These are phyloP conservation scores for Pterulicium gracile DNA, from an alignment of 1,284 basidiomycete species.

Conservation along the genomic window DNA sequence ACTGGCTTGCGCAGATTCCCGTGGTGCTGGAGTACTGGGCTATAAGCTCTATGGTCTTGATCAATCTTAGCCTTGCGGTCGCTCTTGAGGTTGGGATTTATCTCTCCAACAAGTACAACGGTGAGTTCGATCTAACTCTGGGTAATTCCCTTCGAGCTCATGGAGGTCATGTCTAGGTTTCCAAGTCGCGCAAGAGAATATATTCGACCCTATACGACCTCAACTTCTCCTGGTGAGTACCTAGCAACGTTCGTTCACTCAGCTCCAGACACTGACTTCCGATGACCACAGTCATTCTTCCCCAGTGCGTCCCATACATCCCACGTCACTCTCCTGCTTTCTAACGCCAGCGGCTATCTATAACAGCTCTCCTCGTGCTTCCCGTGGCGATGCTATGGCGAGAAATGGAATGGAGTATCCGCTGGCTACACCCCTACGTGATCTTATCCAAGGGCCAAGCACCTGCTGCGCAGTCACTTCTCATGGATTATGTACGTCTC, in stretches of 20 bases:
- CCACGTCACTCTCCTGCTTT: no score
- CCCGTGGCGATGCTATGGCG: conserved; percentile 30
- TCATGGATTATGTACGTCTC: conserved; percentile 49
- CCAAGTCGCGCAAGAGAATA: conserved; percentile 34
- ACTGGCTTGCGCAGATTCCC: not conserved
- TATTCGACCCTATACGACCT: conserved; percentile 34
- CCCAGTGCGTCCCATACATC: conserved; percentile 34
- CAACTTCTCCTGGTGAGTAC: conserved; percentile 46
- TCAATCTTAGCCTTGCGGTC: conserved; percentile 27
- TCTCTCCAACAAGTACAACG: conserved; percentile 30
- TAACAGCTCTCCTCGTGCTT: conserved; percentile 21
- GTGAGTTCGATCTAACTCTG: conserved; percentile 21
- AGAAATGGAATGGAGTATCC: conserved; percentile 35
- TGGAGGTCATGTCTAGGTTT: conserved; percentile 36
- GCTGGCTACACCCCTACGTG: conserved; percentile 47
- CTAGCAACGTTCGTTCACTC: not conserved
- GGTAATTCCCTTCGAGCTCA: no score
- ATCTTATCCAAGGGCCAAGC: conserved; percentile 38
- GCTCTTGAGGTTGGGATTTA: conserved; percentile 33
- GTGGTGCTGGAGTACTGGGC: not conserved
- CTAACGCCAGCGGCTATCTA: conserved; percentile 10
- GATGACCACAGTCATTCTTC: conserved; percentile 39
- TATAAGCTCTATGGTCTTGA: not conserved
- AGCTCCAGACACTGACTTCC: not conserved
- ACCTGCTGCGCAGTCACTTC: conserved; percentile 39